These are phyloP conservation scores for Tulasnella sp. DNA, from an alignment of 768 basidiomycete species.

Conservation along the genomic window DNA sequence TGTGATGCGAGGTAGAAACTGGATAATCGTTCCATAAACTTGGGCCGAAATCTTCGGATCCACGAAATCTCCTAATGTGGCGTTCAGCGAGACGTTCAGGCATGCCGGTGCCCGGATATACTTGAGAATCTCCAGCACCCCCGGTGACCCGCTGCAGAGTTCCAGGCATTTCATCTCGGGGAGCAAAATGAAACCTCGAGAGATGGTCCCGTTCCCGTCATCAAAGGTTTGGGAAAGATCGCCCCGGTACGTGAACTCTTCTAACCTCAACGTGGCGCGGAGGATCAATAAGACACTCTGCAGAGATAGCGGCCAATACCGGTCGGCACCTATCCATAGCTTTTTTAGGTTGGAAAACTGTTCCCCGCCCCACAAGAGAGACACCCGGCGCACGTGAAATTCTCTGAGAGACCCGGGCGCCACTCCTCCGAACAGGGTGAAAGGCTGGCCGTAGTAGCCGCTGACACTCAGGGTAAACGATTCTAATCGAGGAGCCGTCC, in stretches of 20 bases:
- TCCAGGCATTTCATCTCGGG: not conserved
- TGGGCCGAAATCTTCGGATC: not conserved
- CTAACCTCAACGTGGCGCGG: not conserved
- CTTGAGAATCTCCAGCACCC: not conserved
- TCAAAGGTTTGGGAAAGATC: not conserved
- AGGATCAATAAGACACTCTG: not conserved
- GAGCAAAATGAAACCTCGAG: not conserved
- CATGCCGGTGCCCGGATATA: not conserved
- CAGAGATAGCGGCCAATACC: not conserved
- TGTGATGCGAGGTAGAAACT: not conserved
- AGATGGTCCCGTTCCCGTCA: not conserved
- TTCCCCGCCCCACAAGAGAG: not conserved
- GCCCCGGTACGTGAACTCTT: not conserved
- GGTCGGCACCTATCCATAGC: not conserved
- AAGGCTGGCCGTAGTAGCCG: not conserved
- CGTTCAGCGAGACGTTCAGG: not conserved
- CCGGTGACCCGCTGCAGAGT: not conserved
- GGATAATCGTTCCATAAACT: not conserved
- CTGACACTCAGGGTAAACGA: not conserved
- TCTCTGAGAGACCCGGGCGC: not conserved
- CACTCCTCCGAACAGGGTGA: not conserved
- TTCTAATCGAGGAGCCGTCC: not conserved
- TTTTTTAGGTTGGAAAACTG: not conserved
- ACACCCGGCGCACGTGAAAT: not conserved
- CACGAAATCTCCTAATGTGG: not conserved